phyloP scores from a whole-genome alignment of 352 stramenopile species.

The Phytophthora europaea region DNA sequence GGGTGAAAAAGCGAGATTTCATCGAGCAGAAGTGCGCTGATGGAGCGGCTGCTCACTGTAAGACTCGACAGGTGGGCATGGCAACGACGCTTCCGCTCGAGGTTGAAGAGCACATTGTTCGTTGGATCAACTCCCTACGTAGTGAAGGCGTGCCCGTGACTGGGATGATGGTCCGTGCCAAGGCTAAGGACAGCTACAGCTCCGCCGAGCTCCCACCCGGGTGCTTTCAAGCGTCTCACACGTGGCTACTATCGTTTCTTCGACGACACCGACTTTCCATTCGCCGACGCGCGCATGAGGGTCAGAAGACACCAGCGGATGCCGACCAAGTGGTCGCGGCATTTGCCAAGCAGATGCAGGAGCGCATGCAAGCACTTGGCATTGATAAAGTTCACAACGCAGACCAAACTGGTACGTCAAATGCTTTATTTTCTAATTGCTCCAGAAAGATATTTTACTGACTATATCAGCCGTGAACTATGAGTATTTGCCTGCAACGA shows the following conservation, averaged over 20 bases:
- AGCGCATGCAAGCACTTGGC: background rate
- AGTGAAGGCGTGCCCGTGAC: background rate
- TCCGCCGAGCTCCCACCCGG: background rate
- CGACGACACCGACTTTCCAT: background rate
- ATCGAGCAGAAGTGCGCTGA: background rate
- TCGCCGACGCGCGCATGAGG: background rate
- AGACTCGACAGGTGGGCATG: background rate
- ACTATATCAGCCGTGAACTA: slow-evolving; percentile 7
- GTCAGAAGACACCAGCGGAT: background rate
- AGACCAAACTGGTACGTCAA: background rate
- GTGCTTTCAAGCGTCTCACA: background rate
- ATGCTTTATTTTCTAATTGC: background rate
- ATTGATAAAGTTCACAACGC: background rate
- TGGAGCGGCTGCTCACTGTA: background rate
- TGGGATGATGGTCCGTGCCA: background rate
- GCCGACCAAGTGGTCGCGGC: background rate
- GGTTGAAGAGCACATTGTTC: background rate
- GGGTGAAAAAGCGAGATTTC: background rate
- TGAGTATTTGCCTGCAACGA: slow-evolving; percentile 14
- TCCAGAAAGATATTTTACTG: background rate
- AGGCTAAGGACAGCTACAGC: background rate
- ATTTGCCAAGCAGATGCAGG: background rate
- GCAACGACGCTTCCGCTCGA: background rate
- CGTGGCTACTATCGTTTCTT: background rate
- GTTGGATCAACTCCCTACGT: background rate